Conservation (phyloP, 2,329 filamentous ascomycete genomes). For the Sclerotiophoma versabilis region DNA sequence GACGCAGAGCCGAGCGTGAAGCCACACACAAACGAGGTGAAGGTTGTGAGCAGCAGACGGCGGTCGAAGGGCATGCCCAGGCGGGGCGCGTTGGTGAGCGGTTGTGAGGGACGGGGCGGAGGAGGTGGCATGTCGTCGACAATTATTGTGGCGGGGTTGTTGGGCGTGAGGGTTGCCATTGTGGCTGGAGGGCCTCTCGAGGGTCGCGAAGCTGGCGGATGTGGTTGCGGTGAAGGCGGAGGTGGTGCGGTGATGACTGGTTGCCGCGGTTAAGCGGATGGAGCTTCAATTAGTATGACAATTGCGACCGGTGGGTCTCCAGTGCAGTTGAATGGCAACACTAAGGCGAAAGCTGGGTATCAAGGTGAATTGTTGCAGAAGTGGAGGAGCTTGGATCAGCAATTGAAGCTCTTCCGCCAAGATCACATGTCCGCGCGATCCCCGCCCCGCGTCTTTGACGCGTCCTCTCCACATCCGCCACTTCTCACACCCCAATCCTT, state of each 20-base stretch:
- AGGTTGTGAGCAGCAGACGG: conserved; percentile 70
- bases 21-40: conserved; percentile 72
- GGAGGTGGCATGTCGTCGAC: conserved; percentile 5
- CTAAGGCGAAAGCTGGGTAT: neutral
- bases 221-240: neutral
- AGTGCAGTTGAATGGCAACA: no score
- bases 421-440: conserved; percentile 17
- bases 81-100: conserved; percentile 40
- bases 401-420: conserved; percentile 28
- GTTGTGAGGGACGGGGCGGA: conserved; percentile 16
- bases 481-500: neutral
- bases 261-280: neutral
- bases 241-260: neutral
- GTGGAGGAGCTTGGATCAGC: conserved; percentile 9
- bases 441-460: conserved; percentile 17
- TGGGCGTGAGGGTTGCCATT: conserved; percentile 17
- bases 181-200: conserved; percentile 9
- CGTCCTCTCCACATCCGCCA: conserved; percentile 2
- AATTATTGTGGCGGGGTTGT: conserved; percentile 6
- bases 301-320: no score
- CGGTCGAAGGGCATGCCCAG: conserved; percentile 69
- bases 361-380: neutral
- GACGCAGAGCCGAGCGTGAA: conserved; percentile 74
- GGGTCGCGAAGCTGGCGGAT: neutral
- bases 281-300: neutral